Percentiles rank a stretch among this genome's conserved stretches.
These are phyloP conservation scores for Paraphaeosphaeria minitans DNA, from an alignment of 2,329 filamentous ascomycete species.

Conservation along the genomic window DNA sequence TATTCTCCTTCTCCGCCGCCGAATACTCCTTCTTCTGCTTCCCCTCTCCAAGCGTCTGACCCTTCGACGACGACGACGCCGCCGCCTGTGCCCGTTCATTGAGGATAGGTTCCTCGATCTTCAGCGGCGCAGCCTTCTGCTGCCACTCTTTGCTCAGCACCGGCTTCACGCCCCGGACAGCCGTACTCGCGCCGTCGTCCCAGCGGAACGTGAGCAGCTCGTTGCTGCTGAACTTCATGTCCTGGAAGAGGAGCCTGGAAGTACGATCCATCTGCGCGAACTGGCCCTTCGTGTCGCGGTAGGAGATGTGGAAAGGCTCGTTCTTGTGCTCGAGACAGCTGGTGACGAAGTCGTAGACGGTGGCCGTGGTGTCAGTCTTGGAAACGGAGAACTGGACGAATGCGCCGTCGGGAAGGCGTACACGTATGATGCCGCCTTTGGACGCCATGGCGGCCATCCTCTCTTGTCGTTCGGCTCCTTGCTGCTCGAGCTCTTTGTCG, in stretches of 20 bases:
- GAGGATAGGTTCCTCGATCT: conserved; percentile 60
- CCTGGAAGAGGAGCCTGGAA: conserved; percentile 68
- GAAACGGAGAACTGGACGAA: conserved; percentile 75
- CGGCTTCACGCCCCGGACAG: conserved; percentile 58
- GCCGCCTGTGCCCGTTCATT: neutral
- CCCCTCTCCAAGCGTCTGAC: conserved; percentile 19
- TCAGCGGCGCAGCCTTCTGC: conserved; percentile 68
- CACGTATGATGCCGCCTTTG: conserved; percentile 70
- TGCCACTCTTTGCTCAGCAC: conserved; percentile 66
- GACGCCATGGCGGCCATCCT: conserved; percentile 67
- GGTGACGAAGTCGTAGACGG: conserved; percentile 76
- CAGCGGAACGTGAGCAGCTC: conserved; percentile 79
- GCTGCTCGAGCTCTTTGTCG: conserved; percentile 78
- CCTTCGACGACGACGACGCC: neutral
- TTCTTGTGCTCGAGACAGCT: conserved; percentile 68
- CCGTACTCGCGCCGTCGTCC: conserved; percentile 65
- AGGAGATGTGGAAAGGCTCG: conserved; percentile 74
- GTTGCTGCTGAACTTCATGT: conserved; percentile 71
- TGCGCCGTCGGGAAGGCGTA: conserved; percentile 87
- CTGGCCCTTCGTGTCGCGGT: conserved; percentile 60
- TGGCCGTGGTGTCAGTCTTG: conserved; percentile 69
- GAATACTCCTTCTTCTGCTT: conserved; percentile 41
- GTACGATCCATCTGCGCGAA: conserved; percentile 52
- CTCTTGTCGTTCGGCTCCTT: conserved; percentile 68
- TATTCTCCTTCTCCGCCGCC: conserved; percentile 46